Base-by-base conservation (phyloP, 2,329 filamentous ascomycete genomes). In the Trichoderma atroviride region DNA sequence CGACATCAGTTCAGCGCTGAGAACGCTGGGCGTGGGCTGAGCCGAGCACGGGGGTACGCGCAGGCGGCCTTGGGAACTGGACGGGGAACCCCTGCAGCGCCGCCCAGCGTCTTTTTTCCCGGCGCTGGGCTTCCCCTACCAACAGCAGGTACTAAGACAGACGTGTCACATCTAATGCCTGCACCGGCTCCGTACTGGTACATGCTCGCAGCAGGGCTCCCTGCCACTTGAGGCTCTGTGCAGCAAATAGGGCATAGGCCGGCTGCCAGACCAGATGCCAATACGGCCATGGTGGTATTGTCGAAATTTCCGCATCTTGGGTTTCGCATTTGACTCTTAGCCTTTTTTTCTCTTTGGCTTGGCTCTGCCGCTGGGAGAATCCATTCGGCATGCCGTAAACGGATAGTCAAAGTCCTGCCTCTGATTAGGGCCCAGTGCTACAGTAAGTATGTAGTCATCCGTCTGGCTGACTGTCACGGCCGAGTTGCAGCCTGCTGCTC, bases 211-310 rank as follows among this genome's bases (percentile, higher is more conserved):
- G 47, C 47, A 64, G 52, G 61, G 50, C 33, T 64, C 31, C 61
- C 61, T 56, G 50, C 43, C 50, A 27, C 1, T 33, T 64, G 61
- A 64, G 61, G 61, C 61, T 64, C 61, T 64, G 50, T 52, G 52
- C 7, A 24, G 53, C 53, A 56, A 56, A 56, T 56, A 22, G 29
- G 47, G 53, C 53, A 56, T 56, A 33, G 53, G 53, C 29, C 19
- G 53, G 61, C 22, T 5, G 33, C 11, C 31, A 35, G 19, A n/a
- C 11, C 31, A 35, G 19, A 29, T 27, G 14, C n/a, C 47, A 19
- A 47, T 19, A 37, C 33, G 33, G n/a, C 22, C 43, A 37, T 22
- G 16, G 10, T 27, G 19, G 29, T n/a, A 50, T 22, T 50, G 19
- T 43, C 5, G 40, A 19, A 3, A 43, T n/a, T 43, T n/a, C 37